These are phyloP conservation scores for Botrytis porri DNA, from an alignment of 2,329 filamentous ascomycete genomes.

Conservation along the genomic window DNA sequence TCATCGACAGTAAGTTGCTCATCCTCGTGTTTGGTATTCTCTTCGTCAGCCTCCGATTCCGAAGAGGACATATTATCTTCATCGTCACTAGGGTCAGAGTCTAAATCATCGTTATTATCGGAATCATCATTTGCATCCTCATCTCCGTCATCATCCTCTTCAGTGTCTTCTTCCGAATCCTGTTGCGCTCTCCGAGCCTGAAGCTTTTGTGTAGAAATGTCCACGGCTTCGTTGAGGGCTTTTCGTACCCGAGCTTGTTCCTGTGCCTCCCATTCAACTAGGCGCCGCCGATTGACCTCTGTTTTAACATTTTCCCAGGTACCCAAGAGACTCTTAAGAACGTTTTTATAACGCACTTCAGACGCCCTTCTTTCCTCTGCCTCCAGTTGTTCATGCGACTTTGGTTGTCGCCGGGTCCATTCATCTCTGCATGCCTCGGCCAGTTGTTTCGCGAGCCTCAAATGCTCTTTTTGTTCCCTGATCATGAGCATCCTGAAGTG, in stretches of 20 bases:
- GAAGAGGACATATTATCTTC: constrained; percentile 62
- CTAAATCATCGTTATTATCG: constrained; percentile 40
- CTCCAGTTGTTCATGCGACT: constrained; percentile 76
- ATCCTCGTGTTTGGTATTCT: constrained; percentile 49
- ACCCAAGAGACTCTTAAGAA: constrained; percentile 56
- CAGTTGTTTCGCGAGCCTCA: constrained; percentile 70
- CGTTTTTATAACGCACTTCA: constrained; percentile 66
- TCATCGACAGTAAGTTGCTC: constrained; percentile 68
- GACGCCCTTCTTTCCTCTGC: constrained; percentile 70
- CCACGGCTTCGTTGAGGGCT: constrained; percentile 71
- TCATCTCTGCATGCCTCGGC: constrained; percentile 76
- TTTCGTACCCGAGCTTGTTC: constrained; percentile 63
- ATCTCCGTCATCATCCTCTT: constrained; percentile 39
- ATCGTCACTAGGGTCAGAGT: constrained; percentile 38
- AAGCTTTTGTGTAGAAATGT: constrained; percentile 65
- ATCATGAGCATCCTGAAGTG: constrained; percentile 79
- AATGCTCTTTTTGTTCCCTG: constrained; percentile 75
- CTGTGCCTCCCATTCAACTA: constrained; percentile 62
- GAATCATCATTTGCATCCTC: constrained; percentile 33
- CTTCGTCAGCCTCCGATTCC: constrained; percentile 58
- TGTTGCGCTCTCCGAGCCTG: constrained; percentile 55
- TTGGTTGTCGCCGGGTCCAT: constrained; percentile 71
- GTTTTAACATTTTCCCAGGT: constrained; percentile 64
- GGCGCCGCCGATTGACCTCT: constrained; percentile 58
- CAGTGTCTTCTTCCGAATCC: constrained; percentile 51